A percentile compares a stretch with the other conserved stretches of the same genome.
These are phyloP conservation scores for Melanomma pulvis-pyrius DNA, from an alignment of 495 filamentous ascomycete species.

Conservation along the genomic window DNA sequence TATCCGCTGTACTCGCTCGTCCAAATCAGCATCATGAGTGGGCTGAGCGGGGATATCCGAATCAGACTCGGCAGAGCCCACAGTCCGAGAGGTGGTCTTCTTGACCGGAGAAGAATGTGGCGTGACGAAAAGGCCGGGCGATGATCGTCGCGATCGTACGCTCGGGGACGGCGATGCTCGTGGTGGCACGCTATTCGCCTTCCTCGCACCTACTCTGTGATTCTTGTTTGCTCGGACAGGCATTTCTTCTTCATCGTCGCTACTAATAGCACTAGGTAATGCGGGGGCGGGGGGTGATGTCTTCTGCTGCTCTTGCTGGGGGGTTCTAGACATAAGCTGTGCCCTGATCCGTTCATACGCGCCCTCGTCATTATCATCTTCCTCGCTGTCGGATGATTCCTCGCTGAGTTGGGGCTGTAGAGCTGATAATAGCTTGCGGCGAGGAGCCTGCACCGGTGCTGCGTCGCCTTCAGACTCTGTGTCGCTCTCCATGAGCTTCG, in stretches of 20 bases:
- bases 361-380: conserved; percentile 15
- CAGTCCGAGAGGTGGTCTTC: neutral
- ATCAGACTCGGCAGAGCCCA: neutral
- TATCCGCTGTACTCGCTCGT: conserved; percentile 26
- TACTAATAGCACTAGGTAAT: neutral
- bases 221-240: conserved; percentile 16
- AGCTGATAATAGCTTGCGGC: conserved; percentile 24
- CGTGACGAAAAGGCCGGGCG: conserved; percentile 37
- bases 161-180: conserved; percentile 9
- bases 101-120: conserved; percentile 19
- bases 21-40: conserved; percentile 10
- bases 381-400: conserved; percentile 18
- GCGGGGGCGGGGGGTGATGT: neutral
- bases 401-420: conserved; percentile 11
- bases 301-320: neutral
- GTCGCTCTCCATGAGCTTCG: conserved; percentile 26
- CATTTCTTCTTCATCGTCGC: conserved; percentile 28
- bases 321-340: conserved; percentile 1
- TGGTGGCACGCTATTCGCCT: conserved; percentile 9
- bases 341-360: conserved; percentile 27
- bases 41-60: neutral
- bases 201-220: conserved; percentile 4
- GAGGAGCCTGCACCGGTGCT: conserved; percentile 18
- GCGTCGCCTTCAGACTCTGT: conserved; percentile 18
- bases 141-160: conserved; percentile 22